These are phyloP conservation scores for Metarhizium robertsii DNA, from an alignment of 2,329 filamentous ascomycete genomes.

Conservation along the genomic window DNA sequence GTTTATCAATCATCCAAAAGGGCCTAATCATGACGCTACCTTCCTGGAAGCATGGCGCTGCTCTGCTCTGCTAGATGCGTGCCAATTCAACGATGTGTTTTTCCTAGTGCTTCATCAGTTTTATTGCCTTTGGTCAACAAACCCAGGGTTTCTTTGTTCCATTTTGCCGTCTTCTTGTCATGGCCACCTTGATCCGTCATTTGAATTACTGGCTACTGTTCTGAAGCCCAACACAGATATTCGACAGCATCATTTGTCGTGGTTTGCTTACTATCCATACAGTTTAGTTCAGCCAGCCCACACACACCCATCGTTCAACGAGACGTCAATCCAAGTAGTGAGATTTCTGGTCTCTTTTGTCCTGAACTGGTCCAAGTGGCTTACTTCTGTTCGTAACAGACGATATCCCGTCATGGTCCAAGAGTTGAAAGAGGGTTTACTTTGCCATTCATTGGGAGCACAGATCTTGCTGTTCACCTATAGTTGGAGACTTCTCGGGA, in stretches of 20 bases:
- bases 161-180: constrained; percentile 9
- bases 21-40: too few species aligned
- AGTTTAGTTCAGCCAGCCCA: not conserved
- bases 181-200: constrained; percentile 12
- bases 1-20: too few species aligned
- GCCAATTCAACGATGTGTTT: constrained; percentile 44
- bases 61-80: constrained; percentile 44
- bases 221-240: constrained; percentile 16
- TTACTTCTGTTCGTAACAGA: constrained; percentile 9
- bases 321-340: not conserved
- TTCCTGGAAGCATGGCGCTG: constrained; percentile 38
- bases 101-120: constrained; percentile 59
- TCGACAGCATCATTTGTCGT: constrained; percentile 13
- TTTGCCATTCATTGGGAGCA: constrained; percentile 17
- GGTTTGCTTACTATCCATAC: constrained; percentile 20
- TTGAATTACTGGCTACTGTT: constrained; percentile 11
- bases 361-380: constrained; percentile 12
- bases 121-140: constrained; percentile 46
- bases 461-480: constrained; percentile 19
- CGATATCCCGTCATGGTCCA: constrained; percentile 18
- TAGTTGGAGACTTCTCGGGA: constrained; percentile 17
- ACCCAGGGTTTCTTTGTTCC: constrained; percentile 23
- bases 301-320: not conserved
- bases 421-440: constrained; percentile 15
- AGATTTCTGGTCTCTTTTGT: constrained; percentile 16